phyloP scores from a whole-genome alignment of 1,284 basidiomycete genomes.

The Sporisorium sorghi region DNA sequence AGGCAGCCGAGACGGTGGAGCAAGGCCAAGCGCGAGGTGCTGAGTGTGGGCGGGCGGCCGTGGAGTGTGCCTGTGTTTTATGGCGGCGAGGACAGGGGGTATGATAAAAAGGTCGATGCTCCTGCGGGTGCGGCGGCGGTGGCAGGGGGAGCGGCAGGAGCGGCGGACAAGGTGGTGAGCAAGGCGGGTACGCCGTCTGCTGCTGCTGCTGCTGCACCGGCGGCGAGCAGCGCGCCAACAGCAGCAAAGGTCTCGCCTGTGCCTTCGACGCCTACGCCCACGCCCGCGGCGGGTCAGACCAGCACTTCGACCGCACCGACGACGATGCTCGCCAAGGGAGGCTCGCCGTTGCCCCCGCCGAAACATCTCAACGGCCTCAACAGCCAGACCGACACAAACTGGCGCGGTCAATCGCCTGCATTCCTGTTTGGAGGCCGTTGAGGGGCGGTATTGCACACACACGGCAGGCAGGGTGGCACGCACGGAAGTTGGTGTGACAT shows the following conservation, averaged over 20 bases:
- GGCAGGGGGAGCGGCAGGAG: not conserved
- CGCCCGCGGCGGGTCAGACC: not conserved
- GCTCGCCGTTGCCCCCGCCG: constrained; percentile 45
- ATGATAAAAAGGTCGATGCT: constrained; percentile 42
- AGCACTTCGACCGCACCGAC: constrained; percentile 1
- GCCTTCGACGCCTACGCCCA: constrained; percentile 14
- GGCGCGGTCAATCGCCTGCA: constrained; percentile 46
- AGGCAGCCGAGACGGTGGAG: constrained; percentile 52
- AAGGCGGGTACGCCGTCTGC: constrained; percentile 32
- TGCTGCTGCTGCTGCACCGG: constrained; percentile 4
- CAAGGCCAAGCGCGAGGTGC: constrained; percentile 51
- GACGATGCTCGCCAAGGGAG: not conserved
- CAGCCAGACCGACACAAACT: constrained; percentile 28
- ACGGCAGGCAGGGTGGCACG: too few relatives aligned
- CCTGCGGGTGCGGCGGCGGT: not conserved
- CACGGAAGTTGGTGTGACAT: too few relatives aligned
- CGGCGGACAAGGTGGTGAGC: constrained; percentile 9
- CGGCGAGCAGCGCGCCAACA: not conserved
- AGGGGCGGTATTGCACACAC: not conserved
- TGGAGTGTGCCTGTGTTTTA: constrained; percentile 61
- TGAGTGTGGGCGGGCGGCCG: constrained; percentile 57
- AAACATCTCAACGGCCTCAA: constrained; percentile 39
- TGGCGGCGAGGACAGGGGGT: constrained; percentile 47
- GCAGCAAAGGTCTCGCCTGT: constrained; percentile 15
- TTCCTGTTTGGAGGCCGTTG: constrained; percentile 47